phyloP scores from a whole-genome alignment of 2,329 filamentous ascomycete genomes.

The Nannizziopsis barbatae region DNA sequence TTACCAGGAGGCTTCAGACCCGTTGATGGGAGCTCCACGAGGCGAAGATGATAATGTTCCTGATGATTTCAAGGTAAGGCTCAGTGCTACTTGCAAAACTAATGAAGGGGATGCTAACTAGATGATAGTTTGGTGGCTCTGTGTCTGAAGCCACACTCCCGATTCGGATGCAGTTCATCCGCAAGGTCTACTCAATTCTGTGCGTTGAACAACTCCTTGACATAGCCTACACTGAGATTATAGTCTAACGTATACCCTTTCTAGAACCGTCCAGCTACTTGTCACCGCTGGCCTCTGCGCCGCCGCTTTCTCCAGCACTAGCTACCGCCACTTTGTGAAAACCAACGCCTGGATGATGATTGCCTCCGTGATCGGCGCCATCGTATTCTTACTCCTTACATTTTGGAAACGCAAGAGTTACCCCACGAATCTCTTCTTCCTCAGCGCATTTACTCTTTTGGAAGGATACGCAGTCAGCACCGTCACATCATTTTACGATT shows the following conservation, averaged over 20 bases:
- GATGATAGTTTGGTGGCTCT: conserved; percentile 67
- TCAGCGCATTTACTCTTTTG: conserved; percentile 75
- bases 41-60: conserved; percentile 82
- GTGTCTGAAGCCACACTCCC: conserved; percentile 90
- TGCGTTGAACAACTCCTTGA: conserved; percentile 29
- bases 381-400: conserved; percentile 74
- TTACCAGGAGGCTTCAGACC: conserved; percentile 54
- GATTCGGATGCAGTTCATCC: conserved; percentile 91
- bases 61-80: conserved; percentile 81
- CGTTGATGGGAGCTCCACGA: conserved; percentile 52
- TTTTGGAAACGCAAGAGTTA: conserved; percentile 96
- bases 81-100: neutral
- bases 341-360: conserved; percentile 73
- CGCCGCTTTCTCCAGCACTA: conserved; percentile 69
- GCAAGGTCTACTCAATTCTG: conserved; percentile 96
- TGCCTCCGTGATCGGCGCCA: conserved; percentile 70
- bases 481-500: conserved; percentile 81
- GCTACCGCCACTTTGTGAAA: conserved; percentile 82
- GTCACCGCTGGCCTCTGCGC: conserved; percentile 69
- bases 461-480: conserved; percentile 92
- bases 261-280: conserved; percentile 77
- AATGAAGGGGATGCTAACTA: conserved; percentile 12
- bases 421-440: conserved; percentile 87
- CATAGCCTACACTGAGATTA: neutral
- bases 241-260: neutral